Percentiles rank a stretch among this genome's conserved stretches.
These are phyloP conservation scores for Malassezia pachydermatis DNA, from an alignment of 1,284 basidiomycete genomes.

Conservation along the genomic window DNA sequence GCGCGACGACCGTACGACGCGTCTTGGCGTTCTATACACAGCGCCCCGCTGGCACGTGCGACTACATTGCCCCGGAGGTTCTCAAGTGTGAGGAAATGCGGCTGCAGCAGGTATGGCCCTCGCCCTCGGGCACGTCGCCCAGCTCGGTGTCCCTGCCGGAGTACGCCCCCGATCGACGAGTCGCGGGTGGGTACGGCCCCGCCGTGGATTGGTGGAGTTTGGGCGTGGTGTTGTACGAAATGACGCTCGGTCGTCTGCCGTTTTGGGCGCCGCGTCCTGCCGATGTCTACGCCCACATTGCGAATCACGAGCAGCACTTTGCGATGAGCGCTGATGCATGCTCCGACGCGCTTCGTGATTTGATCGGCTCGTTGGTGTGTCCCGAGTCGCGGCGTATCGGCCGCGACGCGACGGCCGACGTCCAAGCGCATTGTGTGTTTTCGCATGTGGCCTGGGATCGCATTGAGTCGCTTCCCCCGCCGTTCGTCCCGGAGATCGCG, in stretches of 20 bases:
- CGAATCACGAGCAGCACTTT: constrained; percentile 28
- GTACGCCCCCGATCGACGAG: constrained; percentile 11
- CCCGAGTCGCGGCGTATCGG: constrained; percentile 26
- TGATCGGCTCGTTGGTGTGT: constrained; percentile 27
- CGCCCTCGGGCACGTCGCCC: background rate
- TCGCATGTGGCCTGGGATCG: constrained; percentile 31
- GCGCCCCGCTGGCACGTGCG: constrained; percentile 40
- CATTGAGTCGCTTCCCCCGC: constrained; percentile 24
- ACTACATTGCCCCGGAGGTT: constrained; percentile 46
- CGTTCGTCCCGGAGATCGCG: constrained; percentile 26
- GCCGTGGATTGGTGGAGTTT: constrained; percentile 47
- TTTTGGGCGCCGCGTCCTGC: constrained; percentile 40
- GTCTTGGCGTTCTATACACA: constrained; percentile 38
- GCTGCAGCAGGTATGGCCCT: constrained; percentile 16
- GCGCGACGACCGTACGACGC: constrained; percentile 14
- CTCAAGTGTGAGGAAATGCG: constrained; percentile 36
- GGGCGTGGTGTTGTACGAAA: constrained; percentile 45
- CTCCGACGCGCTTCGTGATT: constrained; percentile 18
- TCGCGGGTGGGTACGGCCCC: constrained; percentile 39
- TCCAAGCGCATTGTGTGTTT: constrained; percentile 31
- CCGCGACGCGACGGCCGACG: constrained; percentile 20
- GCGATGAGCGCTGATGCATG: constrained; percentile 17
- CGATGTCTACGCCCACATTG: constrained; percentile 41
- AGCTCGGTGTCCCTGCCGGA: background rate
- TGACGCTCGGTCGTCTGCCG: constrained; percentile 37